Conservation (phyloP, 139 green algal genomes). For the Gonium pectorale region DNA sequence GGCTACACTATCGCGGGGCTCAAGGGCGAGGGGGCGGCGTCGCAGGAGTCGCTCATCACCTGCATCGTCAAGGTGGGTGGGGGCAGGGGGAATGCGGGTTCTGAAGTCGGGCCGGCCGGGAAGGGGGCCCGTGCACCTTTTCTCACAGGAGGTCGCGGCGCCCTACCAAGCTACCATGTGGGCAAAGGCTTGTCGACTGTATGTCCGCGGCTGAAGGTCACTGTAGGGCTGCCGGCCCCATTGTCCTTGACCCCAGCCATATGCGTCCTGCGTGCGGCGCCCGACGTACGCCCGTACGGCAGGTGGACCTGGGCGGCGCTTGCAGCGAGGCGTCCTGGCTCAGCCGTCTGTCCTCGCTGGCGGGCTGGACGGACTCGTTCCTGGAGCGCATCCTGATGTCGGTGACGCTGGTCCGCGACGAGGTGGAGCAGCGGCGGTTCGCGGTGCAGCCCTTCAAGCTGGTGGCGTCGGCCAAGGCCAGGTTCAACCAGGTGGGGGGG, state of each 20-base stretch:
- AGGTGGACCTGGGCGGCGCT: slow-evolving; percentile 41
- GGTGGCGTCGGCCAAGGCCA: slow-evolving; percentile 15
- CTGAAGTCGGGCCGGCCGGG: no score
- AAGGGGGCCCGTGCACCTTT: no score
- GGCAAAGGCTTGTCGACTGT: no score
- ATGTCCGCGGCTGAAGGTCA: no score
- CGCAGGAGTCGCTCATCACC: slow-evolving; percentile 50
- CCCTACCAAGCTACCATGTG: no score
- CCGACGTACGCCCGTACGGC: no score
- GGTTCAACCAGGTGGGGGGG: slow-evolving; percentile 3
- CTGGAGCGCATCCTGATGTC: slow-evolving; percentile 65
- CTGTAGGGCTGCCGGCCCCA: no score
- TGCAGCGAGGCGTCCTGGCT: background rate
- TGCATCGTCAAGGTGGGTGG: slow-evolving; percentile 51
- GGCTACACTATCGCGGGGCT: slow-evolving; percentile 57
- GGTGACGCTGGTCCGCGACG: slow-evolving; percentile 50
- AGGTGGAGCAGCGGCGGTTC: slow-evolving; percentile 60
- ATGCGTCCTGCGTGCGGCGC: no score
- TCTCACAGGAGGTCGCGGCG: no score
- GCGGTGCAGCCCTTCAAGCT: slow-evolving; percentile 31
- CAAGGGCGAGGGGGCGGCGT: slow-evolving; percentile 4
- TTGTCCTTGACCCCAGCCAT: no score
- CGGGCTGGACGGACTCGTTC: slow-evolving; percentile 55
- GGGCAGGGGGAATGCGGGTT: background rate
- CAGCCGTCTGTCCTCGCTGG: slow-evolving; percentile 8